phyloP scores from a whole-genome alignment of 495 filamentous ascomycete genomes.

The Clohesyomyces aquaticus region DNA sequence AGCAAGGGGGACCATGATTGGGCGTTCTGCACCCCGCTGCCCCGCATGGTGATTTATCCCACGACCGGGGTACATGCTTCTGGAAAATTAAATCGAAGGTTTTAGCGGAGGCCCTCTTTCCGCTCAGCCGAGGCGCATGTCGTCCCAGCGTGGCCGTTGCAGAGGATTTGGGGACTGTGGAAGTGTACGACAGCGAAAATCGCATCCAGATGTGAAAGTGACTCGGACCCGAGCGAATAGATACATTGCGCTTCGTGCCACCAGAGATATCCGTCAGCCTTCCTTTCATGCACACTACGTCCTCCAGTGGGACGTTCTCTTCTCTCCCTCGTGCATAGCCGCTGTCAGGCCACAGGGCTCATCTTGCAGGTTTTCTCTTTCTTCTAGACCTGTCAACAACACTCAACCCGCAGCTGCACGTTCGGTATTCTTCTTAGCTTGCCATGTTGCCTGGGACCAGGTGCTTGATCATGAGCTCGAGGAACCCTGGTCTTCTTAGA shows the following conservation, averaged over 20 bases:
- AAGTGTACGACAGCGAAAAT: background rate
- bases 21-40: slow-evolving; percentile 32
- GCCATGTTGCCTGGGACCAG: too few relatives aligned
- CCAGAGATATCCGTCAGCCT: background rate
- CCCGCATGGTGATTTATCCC: slow-evolving; percentile 32
- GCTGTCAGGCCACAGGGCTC: slow-evolving; percentile 1
- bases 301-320: background rate
- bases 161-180: background rate
- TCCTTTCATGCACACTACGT: background rate
- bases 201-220: background rate
- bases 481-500: background rate
- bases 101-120: slow-evolving; percentile 6
- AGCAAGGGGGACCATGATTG: slow-evolving; percentile 24
- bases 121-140: slow-evolving; percentile 22
- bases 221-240: background rate
- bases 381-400: background rate
- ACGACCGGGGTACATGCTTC: slow-evolving; percentile 19
- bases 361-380: background rate
- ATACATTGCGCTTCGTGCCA: slow-evolving; percentile 2
- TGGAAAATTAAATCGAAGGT: slow-evolving; percentile 31
- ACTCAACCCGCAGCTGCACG: slow-evolving; percentile 14
- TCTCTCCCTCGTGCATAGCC: background rate
- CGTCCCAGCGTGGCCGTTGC: background rate
- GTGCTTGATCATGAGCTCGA: background rate
- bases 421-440: slow-evolving; percentile 16